Conservation (phyloP, 2,329 filamentous ascomycete species). For the Aspergillus uvarum region DNA sequence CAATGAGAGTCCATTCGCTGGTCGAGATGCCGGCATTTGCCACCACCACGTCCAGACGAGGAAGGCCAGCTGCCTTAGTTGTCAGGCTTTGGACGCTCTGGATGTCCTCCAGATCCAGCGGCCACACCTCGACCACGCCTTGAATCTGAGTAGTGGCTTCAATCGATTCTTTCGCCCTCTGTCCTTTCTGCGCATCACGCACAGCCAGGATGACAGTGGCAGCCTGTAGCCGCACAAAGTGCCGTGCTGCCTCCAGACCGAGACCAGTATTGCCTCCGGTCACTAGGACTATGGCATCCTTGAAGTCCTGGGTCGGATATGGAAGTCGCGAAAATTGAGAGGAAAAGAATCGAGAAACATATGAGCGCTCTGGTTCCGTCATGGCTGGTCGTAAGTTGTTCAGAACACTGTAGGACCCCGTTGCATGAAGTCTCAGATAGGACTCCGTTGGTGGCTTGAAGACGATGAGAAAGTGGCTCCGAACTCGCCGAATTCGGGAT, state of each 20-base stretch:
- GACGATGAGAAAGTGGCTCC: not conserved
- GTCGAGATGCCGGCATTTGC: not conserved
- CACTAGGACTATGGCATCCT: not conserved
- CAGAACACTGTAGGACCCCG: not conserved
- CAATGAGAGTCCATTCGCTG: not conserved
- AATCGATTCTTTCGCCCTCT: not conserved
- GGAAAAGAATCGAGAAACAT: not conserved
- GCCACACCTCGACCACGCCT: not conserved
- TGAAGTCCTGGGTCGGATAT: not conserved
- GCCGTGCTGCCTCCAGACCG: not conserved
- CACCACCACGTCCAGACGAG: not conserved
- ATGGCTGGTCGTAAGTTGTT: not conserved
- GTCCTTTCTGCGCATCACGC: not conserved
- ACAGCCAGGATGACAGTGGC: not conserved
- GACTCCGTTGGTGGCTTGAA: not conserved
- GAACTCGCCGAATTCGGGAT: not conserved
- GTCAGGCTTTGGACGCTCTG: not conserved
- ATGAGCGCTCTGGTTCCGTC: not conserved
- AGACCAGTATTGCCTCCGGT: not conserved
- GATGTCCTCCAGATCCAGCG: not conserved
- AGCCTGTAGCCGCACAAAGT: not conserved
- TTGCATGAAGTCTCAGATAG: not conserved
- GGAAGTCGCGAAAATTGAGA: not conserved
- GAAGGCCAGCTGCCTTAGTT: not conserved
- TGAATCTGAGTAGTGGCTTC: not conserved